Evolutionary conservation across 2,329 filamentous ascomycete species (phyloP), one percentile per base, ranked within the genome.

Genomic region (Fusarium nisikadoi): DNA sequence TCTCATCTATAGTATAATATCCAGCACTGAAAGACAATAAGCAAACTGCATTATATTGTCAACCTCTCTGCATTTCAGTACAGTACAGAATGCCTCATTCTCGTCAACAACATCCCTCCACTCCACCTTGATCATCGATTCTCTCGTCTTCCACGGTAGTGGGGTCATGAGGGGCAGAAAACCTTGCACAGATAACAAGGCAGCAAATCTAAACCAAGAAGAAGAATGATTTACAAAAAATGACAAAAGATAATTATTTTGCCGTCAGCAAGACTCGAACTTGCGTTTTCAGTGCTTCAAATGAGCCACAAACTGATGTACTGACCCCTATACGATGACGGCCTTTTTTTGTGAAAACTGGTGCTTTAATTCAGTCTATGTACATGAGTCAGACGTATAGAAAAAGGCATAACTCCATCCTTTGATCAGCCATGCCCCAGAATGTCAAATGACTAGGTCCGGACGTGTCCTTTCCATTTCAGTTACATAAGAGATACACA

Each of bases 191-290:
- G 41, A 52, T 47, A 29, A 35, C 12, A 29, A 46, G n/a, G 45
- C 39, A 31, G 23, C 27, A 35, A 11, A 35, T 64, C 38, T 23
- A 29, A 16, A 20, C 17, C 13, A 23, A 47, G 36, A 33, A 17
- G 20, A 35, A 35, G 41, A 20, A 39, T n/a, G 13, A 43, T 33
- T 27, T 9, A 36, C 9, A 29, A 31, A 45, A 45, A 71, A 57
- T 20, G n/a, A 10, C 54, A 69, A 71, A 71, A 68, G 39, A 10
- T 13, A 35, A 46, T 25, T 43, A 4, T 25, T 59, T 67, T 72
- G 70, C 70, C 70, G 70, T 72, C 70, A 72, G 70, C 70, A 72
- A 72, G 70, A 72, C 70, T 72, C 70, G 70, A 72, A 72, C 70
- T 72, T 72, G 70, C 70, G 70, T 72, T 72, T 72, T 73, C 70